Conservation (phyloP, 371 early-diverging fungal genomes). For the Mortierella sp. region DNA sequence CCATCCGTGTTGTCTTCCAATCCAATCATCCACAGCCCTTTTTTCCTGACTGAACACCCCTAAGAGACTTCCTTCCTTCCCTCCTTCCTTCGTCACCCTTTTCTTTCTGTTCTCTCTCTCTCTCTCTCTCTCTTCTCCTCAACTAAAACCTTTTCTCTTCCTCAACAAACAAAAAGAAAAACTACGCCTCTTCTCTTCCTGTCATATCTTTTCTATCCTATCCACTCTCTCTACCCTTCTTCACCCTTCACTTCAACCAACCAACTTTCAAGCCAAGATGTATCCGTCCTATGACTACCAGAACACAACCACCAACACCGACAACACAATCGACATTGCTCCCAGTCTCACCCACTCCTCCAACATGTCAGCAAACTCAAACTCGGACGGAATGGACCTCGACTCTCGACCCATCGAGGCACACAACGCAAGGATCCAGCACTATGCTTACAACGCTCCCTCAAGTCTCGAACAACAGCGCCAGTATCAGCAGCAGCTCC, state of each 20-base stretch:
- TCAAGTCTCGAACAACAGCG: conserved; percentile 27
- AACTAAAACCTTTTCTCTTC: not conserved
- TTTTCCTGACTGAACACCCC: too few species aligned
- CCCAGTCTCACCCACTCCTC: conserved; percentile 41
- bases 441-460: conserved; percentile 1
- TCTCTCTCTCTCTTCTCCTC: not conserved
- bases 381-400: conserved; percentile 30
- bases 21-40: too few species aligned
- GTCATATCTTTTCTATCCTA: not conserved
- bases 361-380: conserved; percentile 28
- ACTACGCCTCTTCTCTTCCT: not conserved
- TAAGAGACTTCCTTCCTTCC: too few species aligned
- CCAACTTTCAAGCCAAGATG: conserved; percentile 8
- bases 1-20: not conserved
- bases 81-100: not conserved
- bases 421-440: conserved; percentile 17
- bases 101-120: not conserved
- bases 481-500: conserved; percentile 24
- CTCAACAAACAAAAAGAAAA: not conserved
- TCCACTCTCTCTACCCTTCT: not conserved
- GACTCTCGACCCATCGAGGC: conserved; percentile 29
- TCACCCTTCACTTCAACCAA: not conserved
- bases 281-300: conserved; percentile 18
- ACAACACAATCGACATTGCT: conserved; percentile 36
- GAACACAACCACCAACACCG: conserved; percentile 12